Percentiles rank a stretch among this genome's conserved stretches.
These are phyloP conservation scores for Yamadazyma sp. DNA, from an alignment of 805 yeast genomes.

Conservation along the genomic window DNA sequence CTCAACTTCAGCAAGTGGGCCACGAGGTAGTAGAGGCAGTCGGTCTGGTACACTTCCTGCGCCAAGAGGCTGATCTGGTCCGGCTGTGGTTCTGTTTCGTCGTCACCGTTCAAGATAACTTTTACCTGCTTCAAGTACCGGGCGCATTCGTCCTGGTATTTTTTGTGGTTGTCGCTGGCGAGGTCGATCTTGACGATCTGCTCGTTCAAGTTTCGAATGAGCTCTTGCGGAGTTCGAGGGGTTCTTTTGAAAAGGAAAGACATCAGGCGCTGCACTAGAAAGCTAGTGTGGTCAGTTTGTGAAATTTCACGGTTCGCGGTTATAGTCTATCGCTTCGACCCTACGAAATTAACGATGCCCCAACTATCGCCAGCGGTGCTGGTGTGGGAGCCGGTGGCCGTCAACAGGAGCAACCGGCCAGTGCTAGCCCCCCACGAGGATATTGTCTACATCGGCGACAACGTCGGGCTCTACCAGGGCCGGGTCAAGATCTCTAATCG, in stretches of 20 bases:
- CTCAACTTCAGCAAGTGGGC: constrained; percentile 65
- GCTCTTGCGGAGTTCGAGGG: constrained; percentile 86
- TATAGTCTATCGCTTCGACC: no score
- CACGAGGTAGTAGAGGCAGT: constrained; percentile 63
- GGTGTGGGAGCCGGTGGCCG: constrained; percentile 30
- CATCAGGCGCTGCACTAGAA: no score
- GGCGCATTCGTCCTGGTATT: constrained; percentile 72
- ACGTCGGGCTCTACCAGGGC: constrained; percentile 78
- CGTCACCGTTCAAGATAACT: constrained; percentile 68
- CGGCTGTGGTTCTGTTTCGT: constrained; percentile 60
- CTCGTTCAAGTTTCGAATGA: constrained; percentile 73
- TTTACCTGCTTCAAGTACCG: constrained; percentile 65
- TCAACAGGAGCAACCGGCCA: constrained; percentile 42
- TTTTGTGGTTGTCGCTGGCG: constrained; percentile 27
- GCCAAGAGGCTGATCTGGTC: constrained; percentile 77
- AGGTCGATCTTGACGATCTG: constrained; percentile 62
- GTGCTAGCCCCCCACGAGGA: constrained; percentile 33
- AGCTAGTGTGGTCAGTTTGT: constrained; percentile 4
- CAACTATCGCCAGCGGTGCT: not conserved
- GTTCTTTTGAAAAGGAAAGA: constrained; percentile 88
- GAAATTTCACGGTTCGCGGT: constrained; percentile 1
- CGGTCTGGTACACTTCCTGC: constrained; percentile 73
- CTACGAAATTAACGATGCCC: not conserved
- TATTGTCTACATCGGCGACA: constrained; percentile 33
- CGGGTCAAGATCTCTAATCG: constrained; percentile 58